These are phyloP conservation scores for Mentha longifolia DNA, from an alignment of 257 asterid species.

Conservation along the genomic window DNA sequence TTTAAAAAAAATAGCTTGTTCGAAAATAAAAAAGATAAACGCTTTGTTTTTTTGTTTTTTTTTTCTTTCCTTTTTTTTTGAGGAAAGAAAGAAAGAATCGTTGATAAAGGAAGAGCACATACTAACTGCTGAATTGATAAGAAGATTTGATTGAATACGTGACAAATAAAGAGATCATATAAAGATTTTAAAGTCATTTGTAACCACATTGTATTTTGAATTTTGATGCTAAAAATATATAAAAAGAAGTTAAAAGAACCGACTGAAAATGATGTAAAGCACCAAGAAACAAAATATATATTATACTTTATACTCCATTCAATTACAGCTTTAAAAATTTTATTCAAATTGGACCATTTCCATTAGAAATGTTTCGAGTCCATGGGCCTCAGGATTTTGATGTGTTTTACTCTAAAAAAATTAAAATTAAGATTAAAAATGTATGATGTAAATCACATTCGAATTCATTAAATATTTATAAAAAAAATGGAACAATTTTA, in stretches of 20 bases:
- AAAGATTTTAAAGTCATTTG: constrained; percentile 11
- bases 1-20: neutral
- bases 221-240: neutral
- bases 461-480: neutral
- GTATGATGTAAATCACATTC: neutral
- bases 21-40: neutral
- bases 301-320: constrained; percentile 22
- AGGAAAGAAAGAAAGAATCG: neutral
- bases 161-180: constrained; percentile 13
- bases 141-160: neutral
- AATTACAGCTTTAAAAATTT: neutral
- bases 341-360: constrained; percentile 28
- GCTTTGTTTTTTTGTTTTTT: no score
- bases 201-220: constrained; percentile 20
- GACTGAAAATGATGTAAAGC: constrained; percentile 37
- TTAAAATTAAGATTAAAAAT: neutral
- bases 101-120: no score
- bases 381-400: neutral
- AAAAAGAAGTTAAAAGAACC: constrained; percentile 1
- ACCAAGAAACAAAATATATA: constrained; percentile 25
- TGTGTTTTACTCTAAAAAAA: neutral
- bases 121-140: no score
- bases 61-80: no score
- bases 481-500: neutral
- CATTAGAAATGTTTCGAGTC: neutral